Conservation (phyloP, 2,329 filamentous ascomycete genomes). For the Hypoxylon sp. region DNA sequence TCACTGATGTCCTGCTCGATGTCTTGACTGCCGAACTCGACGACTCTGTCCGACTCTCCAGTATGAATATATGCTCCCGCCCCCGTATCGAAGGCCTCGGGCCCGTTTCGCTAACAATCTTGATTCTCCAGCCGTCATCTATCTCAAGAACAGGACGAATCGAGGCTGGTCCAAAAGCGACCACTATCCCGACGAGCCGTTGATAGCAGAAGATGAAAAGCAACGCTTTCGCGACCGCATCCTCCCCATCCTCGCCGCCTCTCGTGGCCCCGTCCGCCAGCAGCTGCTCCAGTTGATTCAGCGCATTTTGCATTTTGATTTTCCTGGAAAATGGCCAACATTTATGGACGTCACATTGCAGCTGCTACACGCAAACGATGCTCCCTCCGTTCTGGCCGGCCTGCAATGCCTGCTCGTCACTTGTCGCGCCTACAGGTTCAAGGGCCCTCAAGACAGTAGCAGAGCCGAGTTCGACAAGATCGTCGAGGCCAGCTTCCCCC, state of each 20-base stretch:
- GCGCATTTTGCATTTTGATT: conserved; percentile 96
- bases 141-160: conserved; percentile 97
- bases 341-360: conserved; percentile 95
- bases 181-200: conserved; percentile 76
- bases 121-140: conserved; percentile 81
- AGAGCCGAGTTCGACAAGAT: conserved; percentile 93
- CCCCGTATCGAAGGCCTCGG: conserved; percentile 15
- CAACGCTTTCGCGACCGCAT: conserved; percentile 86
- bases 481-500: conserved; percentile 89
- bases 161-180: conserved; percentile 88
- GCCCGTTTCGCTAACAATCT: conserved; percentile 35
- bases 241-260: conserved; percentile 86
- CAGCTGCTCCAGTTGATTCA: conserved; percentile 95
- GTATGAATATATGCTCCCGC: conserved; percentile 82
- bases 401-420: conserved; percentile 94
- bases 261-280: conserved; percentile 84
- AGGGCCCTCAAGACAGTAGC: conserved; percentile 79
- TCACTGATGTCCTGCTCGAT: conserved; percentile 89
- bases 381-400: conserved; percentile 89
- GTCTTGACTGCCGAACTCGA: conserved; percentile 92
- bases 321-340: conserved; percentile 91
- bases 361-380: conserved; percentile 87
- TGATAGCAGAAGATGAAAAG: conserved; percentile 92
- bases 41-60: conserved; percentile 84
- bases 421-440: conserved; percentile 95